A percentile compares a stretch with the other conserved stretches of the same genome.
phyloP scores from a whole-genome alignment of 2,329 filamentous ascomycete species.

The Biscogniauxia mediterranea region DNA sequence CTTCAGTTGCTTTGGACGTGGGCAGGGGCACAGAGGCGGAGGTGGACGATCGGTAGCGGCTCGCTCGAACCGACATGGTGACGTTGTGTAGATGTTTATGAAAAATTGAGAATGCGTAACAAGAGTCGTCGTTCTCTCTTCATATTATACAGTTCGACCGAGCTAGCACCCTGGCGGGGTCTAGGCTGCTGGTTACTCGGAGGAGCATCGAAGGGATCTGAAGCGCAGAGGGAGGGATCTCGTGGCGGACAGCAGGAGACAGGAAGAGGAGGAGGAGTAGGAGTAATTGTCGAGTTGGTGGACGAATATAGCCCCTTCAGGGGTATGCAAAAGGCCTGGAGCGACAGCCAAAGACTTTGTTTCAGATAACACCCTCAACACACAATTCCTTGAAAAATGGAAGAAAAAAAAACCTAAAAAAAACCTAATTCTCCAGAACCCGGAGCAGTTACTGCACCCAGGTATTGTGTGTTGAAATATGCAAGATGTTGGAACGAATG shows the following conservation, averaged over 20 bases:
- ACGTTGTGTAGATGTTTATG: constrained; percentile 11
- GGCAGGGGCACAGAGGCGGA: constrained; percentile 55
- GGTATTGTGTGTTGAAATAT: neutral
- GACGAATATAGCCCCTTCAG: neutral
- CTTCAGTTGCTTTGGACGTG: constrained; percentile 59
- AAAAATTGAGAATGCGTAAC: constrained; percentile 12
- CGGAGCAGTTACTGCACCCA: neutral
- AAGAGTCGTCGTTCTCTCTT: constrained; percentile 18
- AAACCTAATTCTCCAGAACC: neutral
- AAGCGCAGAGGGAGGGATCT: constrained; percentile 4
- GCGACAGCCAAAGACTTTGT: neutral
- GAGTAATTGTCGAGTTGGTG: neutral
- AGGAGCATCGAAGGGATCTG: constrained; percentile 27
- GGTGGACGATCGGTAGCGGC: constrained; percentile 64
- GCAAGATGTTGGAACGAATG: neutral
- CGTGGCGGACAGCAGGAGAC: neutral
- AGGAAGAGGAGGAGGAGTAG: neutral
- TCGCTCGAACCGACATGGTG: constrained; percentile 51
- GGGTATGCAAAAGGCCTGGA: neutral
- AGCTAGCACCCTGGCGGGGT: constrained; percentile 29
- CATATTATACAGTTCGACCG: constrained; percentile 26
- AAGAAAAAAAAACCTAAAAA: neutral
- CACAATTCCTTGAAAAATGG: no score
- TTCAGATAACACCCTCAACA: neutral
- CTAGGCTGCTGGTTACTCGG: constrained; percentile 25